Conservation (phyloP, 257 asterid genomes). For the Gardenia jasminoides region DNA sequence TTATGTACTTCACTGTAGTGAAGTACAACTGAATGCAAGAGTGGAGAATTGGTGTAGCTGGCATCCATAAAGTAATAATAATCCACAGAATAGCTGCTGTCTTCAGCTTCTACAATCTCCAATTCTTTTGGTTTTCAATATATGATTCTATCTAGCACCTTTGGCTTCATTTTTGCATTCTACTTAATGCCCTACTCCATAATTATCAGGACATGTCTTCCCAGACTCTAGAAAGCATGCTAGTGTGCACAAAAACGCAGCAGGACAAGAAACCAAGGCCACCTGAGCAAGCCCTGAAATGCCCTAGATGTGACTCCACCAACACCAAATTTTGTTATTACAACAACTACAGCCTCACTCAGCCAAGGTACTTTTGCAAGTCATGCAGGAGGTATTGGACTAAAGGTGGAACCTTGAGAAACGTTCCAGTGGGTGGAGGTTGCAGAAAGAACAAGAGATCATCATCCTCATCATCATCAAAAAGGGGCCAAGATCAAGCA, state of each 20-base stretch:
- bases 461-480: constrained; percentile 47
- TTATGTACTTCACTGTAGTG: not conserved
- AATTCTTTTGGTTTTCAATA: not conserved
- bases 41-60: not conserved
- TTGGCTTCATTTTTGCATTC: not conserved
- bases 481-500: constrained; percentile 52
- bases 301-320: constrained; percentile 91
- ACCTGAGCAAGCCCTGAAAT: constrained; percentile 58
- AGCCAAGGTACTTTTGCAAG: constrained; percentile 92
- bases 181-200: not conserved
- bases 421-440: constrained; percentile 95
- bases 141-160: not conserved
- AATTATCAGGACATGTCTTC: constrained; percentile 60
- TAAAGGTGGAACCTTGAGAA: constrained; percentile 85
- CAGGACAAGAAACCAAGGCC: constrained; percentile 79
- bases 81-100: not conserved
- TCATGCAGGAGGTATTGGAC: constrained; percentile 98
- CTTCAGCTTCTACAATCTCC: not conserved
- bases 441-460: constrained; percentile 73
- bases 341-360: constrained; percentile 94
- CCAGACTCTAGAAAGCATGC: constrained; percentile 79
- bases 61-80: not conserved
- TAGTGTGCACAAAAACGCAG: constrained; percentile 57
- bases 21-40: not conserved
- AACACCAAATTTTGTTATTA: constrained; percentile 96